Conservation (phyloP, 202 grass and related monocot species). For the Zoysia matrella region DNA sequence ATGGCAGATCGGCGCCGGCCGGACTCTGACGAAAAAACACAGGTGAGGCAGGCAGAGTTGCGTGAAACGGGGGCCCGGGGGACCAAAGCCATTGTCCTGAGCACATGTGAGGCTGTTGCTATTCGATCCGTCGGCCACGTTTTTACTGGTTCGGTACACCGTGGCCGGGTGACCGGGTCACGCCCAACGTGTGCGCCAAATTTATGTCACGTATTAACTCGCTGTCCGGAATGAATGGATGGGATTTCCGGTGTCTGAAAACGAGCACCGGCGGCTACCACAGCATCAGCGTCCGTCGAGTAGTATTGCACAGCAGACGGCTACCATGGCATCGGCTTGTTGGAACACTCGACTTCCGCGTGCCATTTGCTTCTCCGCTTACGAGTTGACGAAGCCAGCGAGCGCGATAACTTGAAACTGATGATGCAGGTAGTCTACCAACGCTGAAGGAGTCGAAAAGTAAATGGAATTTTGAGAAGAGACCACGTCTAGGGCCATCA, state of each 20-base stretch:
- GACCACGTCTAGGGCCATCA: background rate
- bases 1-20: background rate
- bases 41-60: background rate
- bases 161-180: constrained; percentile 1
- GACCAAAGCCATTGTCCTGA: constrained; percentile 20
- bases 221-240: constrained; percentile 45
- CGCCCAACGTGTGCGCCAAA: constrained; percentile 51
- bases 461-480: background rate
- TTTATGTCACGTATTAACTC: constrained; percentile 49
- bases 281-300: background rate
- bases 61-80: background rate
- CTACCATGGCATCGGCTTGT: too few relatives aligned
- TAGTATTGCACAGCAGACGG: too few relatives aligned
- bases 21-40: background rate
- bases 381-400: too few relatives aligned
- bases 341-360: too few relatives aligned
- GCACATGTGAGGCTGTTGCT: constrained; percentile 16
- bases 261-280: background rate
- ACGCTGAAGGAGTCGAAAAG: background rate
- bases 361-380: too few relatives aligned
- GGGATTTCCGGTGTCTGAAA: background rate
- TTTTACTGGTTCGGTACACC: constrained; percentile 42
- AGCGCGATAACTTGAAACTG: too few relatives aligned
- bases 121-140: background rate
- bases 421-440: background rate